Evolutionary conservation across 768 basidiomycete species (phyloP), one percentile per base, ranked within the genome.

Genomic region (Pleurotus cornucopiae): DNA sequence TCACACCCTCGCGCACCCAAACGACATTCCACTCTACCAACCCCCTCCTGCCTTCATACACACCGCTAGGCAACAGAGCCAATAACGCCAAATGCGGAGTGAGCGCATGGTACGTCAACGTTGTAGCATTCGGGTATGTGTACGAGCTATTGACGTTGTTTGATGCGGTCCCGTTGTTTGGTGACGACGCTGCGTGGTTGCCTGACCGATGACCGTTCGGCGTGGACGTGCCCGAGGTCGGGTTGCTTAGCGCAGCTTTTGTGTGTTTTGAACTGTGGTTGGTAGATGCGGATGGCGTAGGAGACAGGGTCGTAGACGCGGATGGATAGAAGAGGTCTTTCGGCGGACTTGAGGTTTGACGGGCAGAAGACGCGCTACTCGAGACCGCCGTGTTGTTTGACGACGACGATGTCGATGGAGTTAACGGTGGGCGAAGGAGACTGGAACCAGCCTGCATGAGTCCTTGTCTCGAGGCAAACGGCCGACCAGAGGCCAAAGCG

Each of bases 21-120:
- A 91, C 86, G 2, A 94, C 86, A 63, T 94, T 94, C 70, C 88
- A 93, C 65, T 94, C 92, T 26, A 94, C 75, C 46, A 93, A 73
- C 18, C 89, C 89, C 14, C 89, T 76, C 54, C 86, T 78, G 58
- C 81, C 77, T 52, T 91, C 87, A 61, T 82, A 91, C 46, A 89
- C 83, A 30, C 77, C 73, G 2, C 89, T 87, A 23, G 88, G 88
- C 14, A 94, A 66, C 51, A 93, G 72, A 2, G 89, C 88, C 52
- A 94, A 72, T 49, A 89, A 73, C 12, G 85, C 85, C 20, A 90
- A 78, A 55, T 81, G 83, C 56, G 81, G 80, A 55, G 89, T 91
- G 61, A 94, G 82, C 47, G 87, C 75, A 70, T 94, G 90, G 68
- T 91, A 92, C 9, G 90, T 88, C 58, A 94, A 73, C n/a, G 91